Conservation (phyloP, 768 basidiomycete species). For the Amanita phalloides region DNA sequence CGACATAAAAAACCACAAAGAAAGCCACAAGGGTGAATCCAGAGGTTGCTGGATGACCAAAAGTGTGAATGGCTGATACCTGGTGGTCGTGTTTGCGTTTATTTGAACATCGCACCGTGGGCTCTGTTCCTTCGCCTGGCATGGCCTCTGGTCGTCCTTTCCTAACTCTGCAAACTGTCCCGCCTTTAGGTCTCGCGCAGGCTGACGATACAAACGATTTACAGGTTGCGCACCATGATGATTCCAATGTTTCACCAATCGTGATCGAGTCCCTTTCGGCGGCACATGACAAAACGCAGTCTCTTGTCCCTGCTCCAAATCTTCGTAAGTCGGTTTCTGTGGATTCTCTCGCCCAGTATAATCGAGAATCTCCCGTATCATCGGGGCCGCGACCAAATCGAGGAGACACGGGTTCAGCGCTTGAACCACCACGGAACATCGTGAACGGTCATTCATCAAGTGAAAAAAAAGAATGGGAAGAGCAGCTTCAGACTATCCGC, state of each 20-base stretch:
- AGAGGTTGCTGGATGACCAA: no score
- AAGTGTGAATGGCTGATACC: no score
- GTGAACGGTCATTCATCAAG: constrained; percentile 6
- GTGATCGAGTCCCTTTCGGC: constrained; percentile 29
- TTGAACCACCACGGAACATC: constrained; percentile 20
- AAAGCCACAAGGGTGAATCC: no score
- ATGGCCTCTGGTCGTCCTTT: constrained; percentile 11
- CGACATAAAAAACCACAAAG: no score
- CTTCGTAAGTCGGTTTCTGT: constrained; percentile 71
- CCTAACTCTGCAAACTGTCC: neutral
- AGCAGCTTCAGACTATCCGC: constrained; percentile 27
- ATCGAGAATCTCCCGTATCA: constrained; percentile 22
- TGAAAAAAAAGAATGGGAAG: constrained; percentile 8
- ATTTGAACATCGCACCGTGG: neutral
- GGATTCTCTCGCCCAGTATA: constrained; percentile 56
- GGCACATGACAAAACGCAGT: constrained; percentile 17
- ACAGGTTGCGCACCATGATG: neutral
- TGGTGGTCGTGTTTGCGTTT: constrained; percentile 9
- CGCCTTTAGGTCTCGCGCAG: constrained; percentile 7
- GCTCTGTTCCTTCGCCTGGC: constrained; percentile 16
- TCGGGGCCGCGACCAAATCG: constrained; percentile 26
- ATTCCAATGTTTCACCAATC: constrained; percentile 9
- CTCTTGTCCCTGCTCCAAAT: constrained; percentile 23
- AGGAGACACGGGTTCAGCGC: constrained; percentile 22
- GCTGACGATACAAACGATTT: constrained; percentile 3